Evolutionary conservation across 2,329 filamentous ascomycete species (phyloP).

Genomic region (Orbilia oligospora): DNA sequence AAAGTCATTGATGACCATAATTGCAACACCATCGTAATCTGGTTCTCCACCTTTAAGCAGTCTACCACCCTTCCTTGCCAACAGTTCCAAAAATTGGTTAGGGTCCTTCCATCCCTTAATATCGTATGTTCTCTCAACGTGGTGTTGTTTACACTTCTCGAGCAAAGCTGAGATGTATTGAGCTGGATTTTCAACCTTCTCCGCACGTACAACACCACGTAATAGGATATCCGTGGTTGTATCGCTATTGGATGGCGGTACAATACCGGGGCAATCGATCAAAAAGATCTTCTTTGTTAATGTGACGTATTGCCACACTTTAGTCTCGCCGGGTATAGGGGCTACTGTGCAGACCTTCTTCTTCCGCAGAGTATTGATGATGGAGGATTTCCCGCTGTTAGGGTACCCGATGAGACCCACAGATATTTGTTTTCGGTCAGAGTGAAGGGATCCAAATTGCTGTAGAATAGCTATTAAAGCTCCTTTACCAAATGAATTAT

Average conservation of each 20-base stretch:
- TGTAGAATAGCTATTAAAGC: constrained; percentile 91
- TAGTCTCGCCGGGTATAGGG: constrained; percentile 95
- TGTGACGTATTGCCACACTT: constrained; percentile 98
- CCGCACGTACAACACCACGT: constrained; percentile 90
- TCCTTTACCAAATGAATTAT: constrained; percentile 96
- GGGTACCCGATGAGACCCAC: constrained; percentile 91
- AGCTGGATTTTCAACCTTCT: constrained; percentile 95
- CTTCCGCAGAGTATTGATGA: constrained; percentile 95
- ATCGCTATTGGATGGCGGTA: constrained; percentile 87
- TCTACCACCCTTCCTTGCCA: constrained; percentile 88
- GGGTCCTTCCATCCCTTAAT: constrained; percentile 82
- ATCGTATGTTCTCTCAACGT: constrained; percentile 94
- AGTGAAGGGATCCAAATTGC: constrained; percentile 91
- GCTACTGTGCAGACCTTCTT: constrained; percentile 96
- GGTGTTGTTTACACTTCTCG: constrained; percentile 82
- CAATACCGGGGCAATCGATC: constrained; percentile 96
- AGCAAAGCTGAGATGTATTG: constrained; percentile 93
- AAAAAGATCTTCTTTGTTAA: constrained; percentile 94
- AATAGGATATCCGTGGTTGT: constrained; percentile 89
- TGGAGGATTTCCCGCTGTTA: constrained; percentile 94
- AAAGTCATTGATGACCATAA: constrained; percentile 97
- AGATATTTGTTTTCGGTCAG: constrained; percentile 92
- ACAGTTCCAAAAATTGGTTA: constrained; percentile 85
- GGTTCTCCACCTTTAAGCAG: constrained; percentile 93
- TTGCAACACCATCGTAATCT: constrained; percentile 93